phyloP scores from a whole-genome alignment of 257 asterid genomes.

The Verbascum thapsus region DNA sequence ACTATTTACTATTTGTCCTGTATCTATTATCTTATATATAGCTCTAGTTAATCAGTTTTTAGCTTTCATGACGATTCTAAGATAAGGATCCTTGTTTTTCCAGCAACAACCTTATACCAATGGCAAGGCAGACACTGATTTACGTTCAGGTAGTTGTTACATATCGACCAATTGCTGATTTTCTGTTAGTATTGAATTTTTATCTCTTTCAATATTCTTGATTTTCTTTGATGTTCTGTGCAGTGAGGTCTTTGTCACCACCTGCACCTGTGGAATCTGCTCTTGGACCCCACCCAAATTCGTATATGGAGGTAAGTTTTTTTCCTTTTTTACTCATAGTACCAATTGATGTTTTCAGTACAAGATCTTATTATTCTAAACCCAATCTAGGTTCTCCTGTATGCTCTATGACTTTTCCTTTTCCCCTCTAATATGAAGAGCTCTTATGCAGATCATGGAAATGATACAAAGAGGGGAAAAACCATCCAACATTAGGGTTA shows the following conservation, averaged over 20 bases:
- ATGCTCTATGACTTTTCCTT: neutral
- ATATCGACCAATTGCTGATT: constrained; percentile 25
- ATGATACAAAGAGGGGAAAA: constrained; percentile 96
- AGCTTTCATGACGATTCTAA: constrained; percentile 25
- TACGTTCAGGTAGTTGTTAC: constrained; percentile 64
- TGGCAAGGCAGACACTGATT: constrained; percentile 63
- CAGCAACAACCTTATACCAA: constrained; percentile 77
- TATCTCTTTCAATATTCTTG: constrained; percentile 11
- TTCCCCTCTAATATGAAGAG: constrained; percentile 9
- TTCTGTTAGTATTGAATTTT: neutral
- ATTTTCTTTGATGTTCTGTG: constrained; percentile 30
- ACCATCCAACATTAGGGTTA: constrained; percentile 85
- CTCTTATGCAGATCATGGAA: constrained; percentile 71
- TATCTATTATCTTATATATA: constrained; percentile 3
- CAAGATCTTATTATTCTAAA: neutral
- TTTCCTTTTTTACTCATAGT: constrained; percentile 18
- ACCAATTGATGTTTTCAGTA: neutral
- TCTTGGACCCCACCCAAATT: constrained; percentile 71
- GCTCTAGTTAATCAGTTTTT: neutral
- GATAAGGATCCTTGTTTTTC: constrained; percentile 32
- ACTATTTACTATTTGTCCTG: constrained; percentile 9
- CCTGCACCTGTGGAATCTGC: constrained; percentile 71
- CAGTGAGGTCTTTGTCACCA: constrained; percentile 76
- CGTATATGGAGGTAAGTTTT: constrained; percentile 79
- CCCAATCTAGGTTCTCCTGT: neutral